Conservation (phyloP, 2,329 filamentous ascomycete genomes). For the Fusarium chlamydosporum region DNA sequence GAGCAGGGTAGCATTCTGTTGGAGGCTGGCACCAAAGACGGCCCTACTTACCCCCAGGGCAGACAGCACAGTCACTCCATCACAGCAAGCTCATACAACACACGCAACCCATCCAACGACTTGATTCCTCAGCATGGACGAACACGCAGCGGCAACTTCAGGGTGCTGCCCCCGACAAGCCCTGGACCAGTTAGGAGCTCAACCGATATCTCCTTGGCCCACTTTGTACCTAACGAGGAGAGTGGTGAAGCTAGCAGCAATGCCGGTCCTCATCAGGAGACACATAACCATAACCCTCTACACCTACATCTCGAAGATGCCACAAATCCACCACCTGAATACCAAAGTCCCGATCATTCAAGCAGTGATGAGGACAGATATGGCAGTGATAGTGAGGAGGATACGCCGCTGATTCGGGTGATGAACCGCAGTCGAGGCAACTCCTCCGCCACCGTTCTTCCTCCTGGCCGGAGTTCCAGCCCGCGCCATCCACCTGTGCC, state of each 20-base stretch:
- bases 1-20: slow-evolving; percentile 97
- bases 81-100: slow-evolving; percentile 55
- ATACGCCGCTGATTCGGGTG: slow-evolving; percentile 65
- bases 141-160: slow-evolving; percentile 82
- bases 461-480: slow-evolving; percentile 45
- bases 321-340: slow-evolving; percentile 77
- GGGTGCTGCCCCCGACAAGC: slow-evolving; percentile 81
- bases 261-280: slow-evolving; percentile 45
- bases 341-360: slow-evolving; percentile 75
- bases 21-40: slow-evolving; percentile 81
- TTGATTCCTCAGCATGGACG: slow-evolving; percentile 76
- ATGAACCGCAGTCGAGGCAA: slow-evolving; percentile 66
- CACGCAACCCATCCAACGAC: slow-evolving; percentile 62
- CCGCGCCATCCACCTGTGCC: slow-evolving; percentile 76
- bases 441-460: slow-evolving; percentile 60
- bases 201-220: slow-evolving; percentile 94
- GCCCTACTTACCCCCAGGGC: slow-evolving; percentile 62
- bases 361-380: slow-evolving; percentile 71
- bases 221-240: slow-evolving; percentile 79
- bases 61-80: slow-evolving; percentile 64
- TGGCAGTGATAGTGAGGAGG: slow-evolving; percentile 72
- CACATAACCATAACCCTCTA: slow-evolving; percentile 57
- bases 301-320: slow-evolving; percentile 66
- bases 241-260: slow-evolving; percentile 71
- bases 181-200: slow-evolving; percentile 91